Conservation (phyloP, 495 filamentous ascomycete species). For the Poronia punctata region DNA sequence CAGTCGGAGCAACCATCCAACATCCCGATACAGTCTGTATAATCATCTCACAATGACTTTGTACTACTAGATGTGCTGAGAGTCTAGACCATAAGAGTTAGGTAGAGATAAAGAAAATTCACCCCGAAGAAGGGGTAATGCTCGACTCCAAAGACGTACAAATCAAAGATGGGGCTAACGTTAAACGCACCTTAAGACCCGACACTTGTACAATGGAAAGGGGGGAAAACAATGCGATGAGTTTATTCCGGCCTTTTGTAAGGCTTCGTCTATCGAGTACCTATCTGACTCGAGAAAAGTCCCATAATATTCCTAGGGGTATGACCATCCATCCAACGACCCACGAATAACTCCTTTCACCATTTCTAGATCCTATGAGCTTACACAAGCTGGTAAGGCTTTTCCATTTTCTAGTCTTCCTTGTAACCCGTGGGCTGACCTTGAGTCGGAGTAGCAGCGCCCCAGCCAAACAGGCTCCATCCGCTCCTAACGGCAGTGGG, state of each 20-base stretch:
- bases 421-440: slow-evolving; percentile 11
- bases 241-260: slow-evolving; percentile 6
- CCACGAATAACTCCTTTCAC: slow-evolving; percentile 3
- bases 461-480: slow-evolving; percentile 60
- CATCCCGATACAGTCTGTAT: too few species aligned
- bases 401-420: too few species aligned
- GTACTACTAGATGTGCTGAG: too few species aligned
- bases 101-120: too few species aligned
- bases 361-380: neutral
- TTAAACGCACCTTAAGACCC: too few species aligned
- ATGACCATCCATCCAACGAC: neutral
- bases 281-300: too few species aligned
- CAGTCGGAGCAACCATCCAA: too few species aligned
- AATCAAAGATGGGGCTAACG: too few species aligned
- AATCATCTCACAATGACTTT: too few species aligned
- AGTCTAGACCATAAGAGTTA: too few species aligned
- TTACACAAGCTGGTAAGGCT: neutral
- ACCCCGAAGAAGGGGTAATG: too few species aligned
- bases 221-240: slow-evolving; percentile 3
- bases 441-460: slow-evolving; percentile 11
- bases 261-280: slow-evolving; percentile 6
- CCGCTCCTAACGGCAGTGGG: slow-evolving; percentile 22
- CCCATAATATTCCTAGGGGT: slow-evolving; percentile 7
- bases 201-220: neutral
- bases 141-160: too few species aligned